These are phyloP conservation scores for Pythium sukuiense DNA, from an alignment of 352 stramenopile species.

Conservation along the genomic window DNA sequence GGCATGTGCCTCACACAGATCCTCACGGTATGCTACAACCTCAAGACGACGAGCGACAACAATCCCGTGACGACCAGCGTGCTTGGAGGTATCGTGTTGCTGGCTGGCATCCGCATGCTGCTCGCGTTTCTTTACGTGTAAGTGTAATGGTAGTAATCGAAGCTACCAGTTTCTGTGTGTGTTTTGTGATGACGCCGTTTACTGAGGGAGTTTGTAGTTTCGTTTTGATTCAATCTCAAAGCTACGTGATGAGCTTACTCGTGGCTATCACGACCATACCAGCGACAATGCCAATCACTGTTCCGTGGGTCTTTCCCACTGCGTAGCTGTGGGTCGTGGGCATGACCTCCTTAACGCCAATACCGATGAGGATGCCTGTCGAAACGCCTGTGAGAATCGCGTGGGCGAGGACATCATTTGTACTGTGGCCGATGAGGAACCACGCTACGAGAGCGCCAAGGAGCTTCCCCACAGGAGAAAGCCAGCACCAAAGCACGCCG, in stretches of 20 bases:
- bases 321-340: constrained; percentile 31
- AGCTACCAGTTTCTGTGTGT: neutral
- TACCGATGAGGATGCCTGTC: constrained; percentile 21
- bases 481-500: constrained; percentile 27
- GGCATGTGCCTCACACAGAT: constrained; percentile 28
- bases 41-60: constrained; percentile 19
- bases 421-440: constrained; percentile 21
- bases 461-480: constrained; percentile 28
- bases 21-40: constrained; percentile 32
- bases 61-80: constrained; percentile 21
- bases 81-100: constrained; percentile 23
- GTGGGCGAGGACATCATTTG: constrained; percentile 16
- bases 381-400: constrained; percentile 22
- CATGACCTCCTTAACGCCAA: constrained; percentile 32
- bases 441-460: constrained; percentile 19
- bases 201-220: no score
- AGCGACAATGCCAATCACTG: constrained; percentile 12
- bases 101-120: constrained; percentile 20
- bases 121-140: constrained; percentile 28
- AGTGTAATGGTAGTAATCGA: constrained; percentile 1
- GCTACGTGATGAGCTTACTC: constrained; percentile 17
- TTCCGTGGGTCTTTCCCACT: constrained; percentile 24
- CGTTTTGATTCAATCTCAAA: neutral
- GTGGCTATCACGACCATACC: constrained; percentile 20
- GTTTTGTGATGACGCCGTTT: neutral